Percentiles rank a stretch among this genome's conserved stretches.
Conservation (phyloP, 2,329 filamentous ascomycete species). For the Alternaria infectoria region DNA sequence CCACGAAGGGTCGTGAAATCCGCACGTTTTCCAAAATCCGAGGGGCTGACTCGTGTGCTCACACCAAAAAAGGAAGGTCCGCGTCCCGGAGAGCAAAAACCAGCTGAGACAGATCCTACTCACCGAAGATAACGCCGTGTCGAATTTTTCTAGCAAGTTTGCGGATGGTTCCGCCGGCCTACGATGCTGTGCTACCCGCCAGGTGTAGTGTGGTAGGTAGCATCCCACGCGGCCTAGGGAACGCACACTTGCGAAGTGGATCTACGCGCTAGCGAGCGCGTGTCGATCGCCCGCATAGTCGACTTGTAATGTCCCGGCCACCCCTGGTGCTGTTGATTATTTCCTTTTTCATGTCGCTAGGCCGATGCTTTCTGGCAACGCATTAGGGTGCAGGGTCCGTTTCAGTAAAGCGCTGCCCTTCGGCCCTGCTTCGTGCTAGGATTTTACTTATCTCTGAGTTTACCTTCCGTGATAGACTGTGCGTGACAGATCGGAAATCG, state of each 20-base stretch:
- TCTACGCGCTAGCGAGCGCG: neutral
- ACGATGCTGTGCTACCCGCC: constrained; percentile 1
- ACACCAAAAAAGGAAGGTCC: neutral
- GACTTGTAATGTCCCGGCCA: constrained; percentile 5
- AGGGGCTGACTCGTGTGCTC: constrained; percentile 1
- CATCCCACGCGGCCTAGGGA: constrained; percentile 1
- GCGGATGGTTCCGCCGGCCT: neutral
- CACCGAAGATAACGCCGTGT: constrained; percentile 3
- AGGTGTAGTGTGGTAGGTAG: neutral
- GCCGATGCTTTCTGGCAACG: neutral
- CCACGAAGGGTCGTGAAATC: neutral
- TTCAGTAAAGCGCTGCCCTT: neutral
- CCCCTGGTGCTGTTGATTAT: neutral
- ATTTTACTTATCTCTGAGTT: neutral
- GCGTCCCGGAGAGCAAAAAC: neutral
- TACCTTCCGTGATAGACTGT: neutral
- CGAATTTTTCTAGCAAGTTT: neutral
- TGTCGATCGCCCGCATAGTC: constrained; percentile 5
- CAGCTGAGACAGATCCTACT: neutral
- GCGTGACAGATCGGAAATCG: neutral
- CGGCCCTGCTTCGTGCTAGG: neutral
- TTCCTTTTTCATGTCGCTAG: neutral
- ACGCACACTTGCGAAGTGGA: neutral
- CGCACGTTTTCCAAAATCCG: neutral
- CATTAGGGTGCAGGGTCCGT: neutral